phyloP scores from a whole-genome alignment of 345 rosid species.

The Hypericum androsaemum region DNA sequence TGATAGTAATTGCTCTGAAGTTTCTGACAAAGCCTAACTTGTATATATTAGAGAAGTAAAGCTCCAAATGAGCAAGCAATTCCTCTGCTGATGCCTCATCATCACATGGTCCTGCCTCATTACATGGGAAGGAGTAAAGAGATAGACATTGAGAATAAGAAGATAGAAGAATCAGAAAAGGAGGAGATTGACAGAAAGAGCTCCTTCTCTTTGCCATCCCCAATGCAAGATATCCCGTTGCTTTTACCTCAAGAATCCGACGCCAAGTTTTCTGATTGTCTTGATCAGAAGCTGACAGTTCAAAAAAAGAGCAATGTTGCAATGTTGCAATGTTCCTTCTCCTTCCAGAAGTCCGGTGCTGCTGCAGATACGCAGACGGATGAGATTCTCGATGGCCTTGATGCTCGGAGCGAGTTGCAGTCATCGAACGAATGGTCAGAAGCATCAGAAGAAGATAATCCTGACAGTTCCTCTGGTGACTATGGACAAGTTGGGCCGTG shows the following conservation, averaged over 20 bases:
- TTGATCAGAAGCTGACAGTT: slow-evolving; percentile 16
- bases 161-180: slow-evolving; percentile 25
- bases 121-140: slow-evolving; percentile 68
- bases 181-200: slow-evolving; percentile 29
- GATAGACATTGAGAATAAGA: slow-evolving; percentile 36
- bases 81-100: slow-evolving; percentile 87
- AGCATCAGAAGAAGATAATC: slow-evolving; percentile 22
- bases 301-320: not conserved
- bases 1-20: not conserved
- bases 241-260: slow-evolving; percentile 81
- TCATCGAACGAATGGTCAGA: slow-evolving; percentile 34
- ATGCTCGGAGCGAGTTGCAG: slow-evolving; percentile 21
- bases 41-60: slow-evolving; percentile 55
- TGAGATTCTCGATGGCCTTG: slow-evolving; percentile 15
- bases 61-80: slow-evolving; percentile 73
- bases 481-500: slow-evolving; percentile 46
- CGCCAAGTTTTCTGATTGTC: slow-evolving; percentile 13
- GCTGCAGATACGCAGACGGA: slow-evolving; percentile 18
- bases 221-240: slow-evolving; percentile 60
- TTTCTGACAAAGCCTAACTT: slow-evolving; percentile 9
- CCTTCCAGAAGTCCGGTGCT: slow-evolving; percentile 17
- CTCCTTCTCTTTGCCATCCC: slow-evolving; percentile 44
- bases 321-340: slow-evolving; percentile 10
- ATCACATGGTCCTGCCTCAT: slow-evolving; percentile 95
- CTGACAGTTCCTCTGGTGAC: slow-evolving; percentile 21